phyloP scores from a whole-genome alignment of 768 basidiomycete genomes.

The Pulveroboletus sp. region DNA sequence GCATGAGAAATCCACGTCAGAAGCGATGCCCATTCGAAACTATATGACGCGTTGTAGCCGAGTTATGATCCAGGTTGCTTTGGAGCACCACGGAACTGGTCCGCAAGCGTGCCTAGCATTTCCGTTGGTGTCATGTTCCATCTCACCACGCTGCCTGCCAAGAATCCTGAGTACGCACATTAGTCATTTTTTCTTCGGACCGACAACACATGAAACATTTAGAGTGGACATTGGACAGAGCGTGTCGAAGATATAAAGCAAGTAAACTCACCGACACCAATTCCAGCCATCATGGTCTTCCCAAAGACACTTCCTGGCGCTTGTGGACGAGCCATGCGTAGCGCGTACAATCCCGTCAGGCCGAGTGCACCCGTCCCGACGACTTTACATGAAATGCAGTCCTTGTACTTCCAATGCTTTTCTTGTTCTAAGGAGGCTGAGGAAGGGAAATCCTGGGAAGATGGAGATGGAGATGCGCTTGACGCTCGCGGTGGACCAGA shows the following conservation, averaged over 20 bases:
- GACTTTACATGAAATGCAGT: slow-evolving; percentile 70
- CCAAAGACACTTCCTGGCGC: slow-evolving; percentile 61
- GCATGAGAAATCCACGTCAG: background rate
- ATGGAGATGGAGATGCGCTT: background rate
- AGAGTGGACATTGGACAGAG: background rate
- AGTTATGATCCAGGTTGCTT: slow-evolving; percentile 3
- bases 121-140: slow-evolving; percentile 29
- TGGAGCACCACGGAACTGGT: slow-evolving; percentile 9
- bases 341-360: slow-evolving; percentile 63
- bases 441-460: slow-evolving; percentile 1
- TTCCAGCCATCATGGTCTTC: slow-evolving; percentile 58
- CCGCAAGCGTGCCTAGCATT: slow-evolving; percentile 16
- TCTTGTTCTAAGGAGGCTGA: slow-evolving; percentile 3
- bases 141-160: slow-evolving; percentile 29
- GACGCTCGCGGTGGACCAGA: slow-evolving; percentile 18
- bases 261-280: slow-evolving; percentile 55
- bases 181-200: background rate
- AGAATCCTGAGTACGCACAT: slow-evolving; percentile 20
- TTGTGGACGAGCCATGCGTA: slow-evolving; percentile 58
- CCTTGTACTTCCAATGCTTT: slow-evolving; percentile 31
- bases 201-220: background rate
- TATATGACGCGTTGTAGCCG: background rate
- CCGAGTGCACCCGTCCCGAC: slow-evolving; percentile 65
- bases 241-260: background rate
- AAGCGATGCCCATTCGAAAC: background rate